These are phyloP conservation scores for Tieghemiomyces parasiticus DNA, from an alignment of 192 early-diverging fungal genomes.

Conservation along the genomic window DNA sequence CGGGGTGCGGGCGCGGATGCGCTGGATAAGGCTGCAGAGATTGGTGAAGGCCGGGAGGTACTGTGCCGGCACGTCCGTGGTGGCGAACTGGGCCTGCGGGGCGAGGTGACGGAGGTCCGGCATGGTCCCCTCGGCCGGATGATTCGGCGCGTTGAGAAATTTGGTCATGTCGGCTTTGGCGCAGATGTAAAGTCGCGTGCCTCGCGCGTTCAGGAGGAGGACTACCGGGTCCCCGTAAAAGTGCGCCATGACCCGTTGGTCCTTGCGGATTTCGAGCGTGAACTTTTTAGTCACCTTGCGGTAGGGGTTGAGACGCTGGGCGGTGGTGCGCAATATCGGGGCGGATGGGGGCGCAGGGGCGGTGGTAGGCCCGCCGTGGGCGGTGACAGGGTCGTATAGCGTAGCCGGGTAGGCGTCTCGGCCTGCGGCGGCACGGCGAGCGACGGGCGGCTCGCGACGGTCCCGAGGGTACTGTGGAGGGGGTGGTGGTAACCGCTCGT, in stretches of 20 bases:
- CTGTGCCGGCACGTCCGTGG: slow-evolving; percentile 12
- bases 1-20: slow-evolving; percentile 43
- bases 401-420: neutral
- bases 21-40: slow-evolving; percentile 31
- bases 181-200: slow-evolving; percentile 7
- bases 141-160: no score
- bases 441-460: neutral
- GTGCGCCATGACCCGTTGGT: neutral
- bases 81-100: slow-evolving; percentile 16
- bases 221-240: slow-evolving; percentile 2
- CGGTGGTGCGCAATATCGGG: neutral
- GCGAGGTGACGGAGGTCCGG: slow-evolving; percentile 9
- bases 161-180: neutral
- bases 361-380: neutral
- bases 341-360: neutral
- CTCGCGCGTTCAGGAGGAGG: neutral
- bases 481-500: slow-evolving; percentile 2
- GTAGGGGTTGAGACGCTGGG: neutral
- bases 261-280: slow-evolving; percentile 3
- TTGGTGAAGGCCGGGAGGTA: slow-evolving; percentile 29
- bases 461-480: neutral
- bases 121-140: slow-evolving; percentile 6
- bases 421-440: no score
- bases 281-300: neutral
- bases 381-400: neutral